Conservation (phyloP, 2,329 filamentous ascomycete species). For the Botrytis porri region DNA sequence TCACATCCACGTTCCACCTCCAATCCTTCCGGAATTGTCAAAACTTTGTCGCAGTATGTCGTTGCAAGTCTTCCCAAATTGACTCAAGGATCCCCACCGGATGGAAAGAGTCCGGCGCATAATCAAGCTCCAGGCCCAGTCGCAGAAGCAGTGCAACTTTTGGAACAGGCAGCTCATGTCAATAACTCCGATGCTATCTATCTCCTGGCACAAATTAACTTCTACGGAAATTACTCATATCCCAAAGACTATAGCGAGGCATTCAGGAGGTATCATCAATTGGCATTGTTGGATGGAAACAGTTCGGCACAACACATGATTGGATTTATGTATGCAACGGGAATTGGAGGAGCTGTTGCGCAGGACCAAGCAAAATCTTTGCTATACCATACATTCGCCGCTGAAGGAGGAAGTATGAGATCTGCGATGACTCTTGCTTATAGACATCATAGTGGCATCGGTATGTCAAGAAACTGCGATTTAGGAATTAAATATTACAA, state of each 20-base stretch:
- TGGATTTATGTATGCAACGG: slow-evolving; percentile 92
- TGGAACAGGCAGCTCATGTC: slow-evolving; percentile 55
- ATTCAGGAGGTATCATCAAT: slow-evolving; percentile 74
- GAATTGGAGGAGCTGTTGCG: slow-evolving; percentile 76
- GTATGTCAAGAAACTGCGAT: slow-evolving; percentile 82
- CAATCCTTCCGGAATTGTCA: slow-evolving; percentile 57
- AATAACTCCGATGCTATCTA: slow-evolving; percentile 78
- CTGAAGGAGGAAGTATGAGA: slow-evolving; percentile 73
- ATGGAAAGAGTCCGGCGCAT: slow-evolving; percentile 22
- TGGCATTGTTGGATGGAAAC: slow-evolving; percentile 78
- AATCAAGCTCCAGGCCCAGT: slow-evolving; percentile 50
- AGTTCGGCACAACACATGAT: slow-evolving; percentile 94
- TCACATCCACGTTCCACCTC: slow-evolving; percentile 33
- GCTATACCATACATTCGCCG: slow-evolving; percentile 92
- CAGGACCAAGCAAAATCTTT: slow-evolving; percentile 87
- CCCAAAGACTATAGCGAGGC: slow-evolving; percentile 77
- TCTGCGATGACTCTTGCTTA: slow-evolving; percentile 94
- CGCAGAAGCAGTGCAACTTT: slow-evolving; percentile 54
- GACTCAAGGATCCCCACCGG: slow-evolving; percentile 55
- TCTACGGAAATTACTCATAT: slow-evolving; percentile 90
- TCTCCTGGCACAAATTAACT: slow-evolving; percentile 89
- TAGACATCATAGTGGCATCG: slow-evolving; percentile 80
- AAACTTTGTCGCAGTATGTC: slow-evolving; percentile 57
- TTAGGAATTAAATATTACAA: slow-evolving; percentile 86
- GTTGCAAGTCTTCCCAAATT: slow-evolving; percentile 60